Base-by-base conservation (phyloP, 345 rosid species). In the Pistacia vera region DNA sequence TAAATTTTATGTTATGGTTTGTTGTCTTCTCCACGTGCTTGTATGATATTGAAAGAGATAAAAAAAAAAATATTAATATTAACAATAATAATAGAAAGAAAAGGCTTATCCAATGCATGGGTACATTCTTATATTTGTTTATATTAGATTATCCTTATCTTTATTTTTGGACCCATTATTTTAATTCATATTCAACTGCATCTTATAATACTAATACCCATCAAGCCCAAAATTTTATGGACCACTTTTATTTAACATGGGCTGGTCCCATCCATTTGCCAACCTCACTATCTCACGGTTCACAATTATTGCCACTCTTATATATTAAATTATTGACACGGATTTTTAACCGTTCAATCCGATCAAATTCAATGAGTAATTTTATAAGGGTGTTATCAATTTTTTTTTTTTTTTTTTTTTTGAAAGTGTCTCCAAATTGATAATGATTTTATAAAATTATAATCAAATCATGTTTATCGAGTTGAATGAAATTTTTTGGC, bases 21-120 rank as follows among this genome's bases (percentile, higher is more conserved):
- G 46, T 41, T 41, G 46, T 7, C 61, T 48, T 28, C 38, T 46
- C 65, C 75, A 35, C 78, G 63, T 73, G 80, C n/a, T 57, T 68
- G 72, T 17, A 10, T 46, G 25, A 72, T 57, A 38, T 60, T 60
- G 36, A 60, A 58, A 9, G 28, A 2, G 11, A 3, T 11, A 2
- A 22, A 59, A 9, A 11, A n/a, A 61, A 20, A 2, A 28, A 13
- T 30, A 30, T 30, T 30, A 62, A 28, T 2, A 3, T 11, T 13
- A 8, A 17, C 51, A 56, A 22, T 41, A 5, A 41, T 5, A 7
- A 8, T 5, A 8, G 9, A 9, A 0, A 55, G n/a, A 49, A 4
- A 33, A 30, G 17, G 63, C 46, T 28, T 72, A 72, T 72, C 46
- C 76, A 72, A 33, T 77, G 64, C 77, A 83, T 20, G 66, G 63